Percentiles rank a stretch among this genome's conserved stretches.
phyloP scores from a whole-genome alignment of 2,329 filamentous ascomycete genomes.

The Xylariales sp. region DNA sequence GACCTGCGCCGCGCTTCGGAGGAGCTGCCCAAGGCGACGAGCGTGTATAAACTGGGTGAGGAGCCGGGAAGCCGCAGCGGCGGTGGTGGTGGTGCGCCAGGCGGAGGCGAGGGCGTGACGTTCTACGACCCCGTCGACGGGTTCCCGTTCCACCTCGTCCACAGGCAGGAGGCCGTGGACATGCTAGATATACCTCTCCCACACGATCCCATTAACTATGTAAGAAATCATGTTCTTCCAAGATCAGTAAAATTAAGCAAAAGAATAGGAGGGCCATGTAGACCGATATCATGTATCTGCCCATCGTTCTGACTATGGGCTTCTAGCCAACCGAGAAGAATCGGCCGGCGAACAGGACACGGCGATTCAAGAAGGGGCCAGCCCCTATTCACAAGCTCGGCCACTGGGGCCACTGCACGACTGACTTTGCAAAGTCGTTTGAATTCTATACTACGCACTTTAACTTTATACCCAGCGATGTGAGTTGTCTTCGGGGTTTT shows the following conservation, averaged over 20 bases:
- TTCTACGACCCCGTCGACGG: slow-evolving; percentile 50
- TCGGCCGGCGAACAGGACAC: slow-evolving; percentile 41
- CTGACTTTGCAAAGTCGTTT: slow-evolving; percentile 41
- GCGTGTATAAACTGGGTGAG: slow-evolving; percentile 41
- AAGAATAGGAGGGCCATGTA: too few relatives aligned
- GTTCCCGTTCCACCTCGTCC: slow-evolving; percentile 53
- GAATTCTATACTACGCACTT: slow-evolving; percentile 47
- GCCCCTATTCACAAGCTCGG: slow-evolving; percentile 49
- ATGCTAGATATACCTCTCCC: slow-evolving; percentile 32
- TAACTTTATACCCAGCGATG: slow-evolving; percentile 48
- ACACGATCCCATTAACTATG: slow-evolving; percentile 41
- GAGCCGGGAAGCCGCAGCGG: too few relatives aligned
- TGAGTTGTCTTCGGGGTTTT: slow-evolving; percentile 15
- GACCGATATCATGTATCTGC: too few relatives aligned
- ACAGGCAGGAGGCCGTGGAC: slow-evolving; percentile 42
- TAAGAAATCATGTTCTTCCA: slow-evolving; percentile 12
- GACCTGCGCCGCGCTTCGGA: slow-evolving; percentile 48
- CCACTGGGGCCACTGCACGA: slow-evolving; percentile 51
- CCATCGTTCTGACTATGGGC: too few relatives aligned
- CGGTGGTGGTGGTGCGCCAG: too few relatives aligned
- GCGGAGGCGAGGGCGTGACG: slow-evolving; percentile 47
- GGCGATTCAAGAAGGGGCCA: slow-evolving; percentile 46
- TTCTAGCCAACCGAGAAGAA: slow-evolving; percentile 41
- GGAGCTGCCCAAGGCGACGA: slow-evolving; percentile 40
- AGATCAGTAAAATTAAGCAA: not conserved